These are phyloP conservation scores for Fusarium sp. DNA, from an alignment of 2,329 filamentous ascomycete species.

Conservation along the genomic window DNA sequence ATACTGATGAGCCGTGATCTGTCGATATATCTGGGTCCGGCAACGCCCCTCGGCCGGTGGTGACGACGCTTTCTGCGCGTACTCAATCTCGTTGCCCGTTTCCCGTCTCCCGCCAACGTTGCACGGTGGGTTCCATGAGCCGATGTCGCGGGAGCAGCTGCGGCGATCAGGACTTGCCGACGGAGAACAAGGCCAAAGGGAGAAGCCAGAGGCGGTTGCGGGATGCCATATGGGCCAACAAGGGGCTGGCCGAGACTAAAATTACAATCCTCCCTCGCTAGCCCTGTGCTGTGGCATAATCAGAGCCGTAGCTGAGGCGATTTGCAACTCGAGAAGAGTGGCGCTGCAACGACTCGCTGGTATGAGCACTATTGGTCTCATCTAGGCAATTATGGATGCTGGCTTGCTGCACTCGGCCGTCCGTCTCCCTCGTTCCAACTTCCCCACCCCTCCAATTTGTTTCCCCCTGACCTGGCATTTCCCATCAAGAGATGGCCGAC, in stretches of 20 bases:
- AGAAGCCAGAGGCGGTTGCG: conserved; percentile 37
- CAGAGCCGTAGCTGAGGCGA: background rate
- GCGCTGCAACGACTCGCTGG: conserved; percentile 16
- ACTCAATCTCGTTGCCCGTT: conserved; percentile 34
- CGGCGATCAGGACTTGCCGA: conserved; percentile 32
- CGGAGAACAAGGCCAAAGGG: conserved; percentile 34
- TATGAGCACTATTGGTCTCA: conserved; percentile 21
- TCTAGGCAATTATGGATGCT: conserved; percentile 25
- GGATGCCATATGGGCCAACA: conserved; percentile 17
- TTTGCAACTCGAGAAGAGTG: conserved; percentile 4
- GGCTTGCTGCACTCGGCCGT: conserved; percentile 17
- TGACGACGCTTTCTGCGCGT: conserved; percentile 44
- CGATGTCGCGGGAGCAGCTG: conserved; percentile 34
- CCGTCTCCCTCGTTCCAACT: conserved; percentile 12
- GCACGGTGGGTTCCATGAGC: conserved; percentile 39
- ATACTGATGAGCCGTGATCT: conserved; percentile 37
- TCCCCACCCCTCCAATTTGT: conserved; percentile 36
- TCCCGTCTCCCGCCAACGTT: conserved; percentile 26
- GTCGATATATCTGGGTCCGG: conserved; percentile 37
- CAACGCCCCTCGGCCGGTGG: conserved; percentile 40
- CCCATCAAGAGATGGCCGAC: conserved; percentile 5
- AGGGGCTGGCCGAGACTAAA: conserved; percentile 1
- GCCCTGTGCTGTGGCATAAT: conserved; percentile 1
- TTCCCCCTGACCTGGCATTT: conserved; percentile 34
- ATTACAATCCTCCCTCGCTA: conserved; percentile 1